A percentile compares a stretch with the other conserved stretches of the same genome.
Conservation (phyloP, 164 flowering plant species). For the Akebia trifoliata region DNA sequence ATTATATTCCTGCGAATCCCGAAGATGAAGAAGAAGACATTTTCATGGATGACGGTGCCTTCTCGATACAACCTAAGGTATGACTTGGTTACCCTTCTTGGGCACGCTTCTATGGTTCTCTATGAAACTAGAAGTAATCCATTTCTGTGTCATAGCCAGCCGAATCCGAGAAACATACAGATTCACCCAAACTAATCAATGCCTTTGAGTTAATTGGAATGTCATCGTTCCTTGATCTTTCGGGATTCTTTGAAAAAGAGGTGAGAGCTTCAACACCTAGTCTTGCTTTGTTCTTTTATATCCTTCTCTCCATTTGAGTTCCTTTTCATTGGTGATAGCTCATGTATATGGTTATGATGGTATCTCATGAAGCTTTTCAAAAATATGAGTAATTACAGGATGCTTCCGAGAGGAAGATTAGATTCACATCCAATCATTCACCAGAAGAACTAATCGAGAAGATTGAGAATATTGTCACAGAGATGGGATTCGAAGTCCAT, state of each 20-base stretch:
- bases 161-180: slow-evolving; percentile 39
- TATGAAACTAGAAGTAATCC: not conserved
- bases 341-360: no score
- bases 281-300: not conserved
- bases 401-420: slow-evolving; percentile 82
- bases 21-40: slow-evolving; percentile 62
- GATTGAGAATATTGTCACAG: slow-evolving; percentile 58
- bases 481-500: slow-evolving; percentile 72
- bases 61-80: slow-evolving; percentile 47
- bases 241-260: slow-evolving; percentile 97
- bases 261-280: slow-evolving; percentile 28
- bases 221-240: slow-evolving; percentile 89
- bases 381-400: slow-evolving; percentile 40
- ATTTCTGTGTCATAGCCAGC: slow-evolving; percentile 30
- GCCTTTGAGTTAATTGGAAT: slow-evolving; percentile 97
- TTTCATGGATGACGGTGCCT: slow-evolving; percentile 51
- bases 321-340: no score
- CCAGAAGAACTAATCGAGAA: slow-evolving; percentile 61
- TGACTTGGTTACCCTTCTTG: not conserved
- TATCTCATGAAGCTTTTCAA: no score
- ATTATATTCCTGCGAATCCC: slow-evolving; percentile 47
- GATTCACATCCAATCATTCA: slow-evolving; percentile 75
- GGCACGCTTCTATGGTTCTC: not conserved
- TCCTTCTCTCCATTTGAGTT: not conserved
- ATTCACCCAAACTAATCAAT: slow-evolving; percentile 56